Conservation (phyloP, 1,139 yeast species). For the Arxiozyma bovina region DNA sequence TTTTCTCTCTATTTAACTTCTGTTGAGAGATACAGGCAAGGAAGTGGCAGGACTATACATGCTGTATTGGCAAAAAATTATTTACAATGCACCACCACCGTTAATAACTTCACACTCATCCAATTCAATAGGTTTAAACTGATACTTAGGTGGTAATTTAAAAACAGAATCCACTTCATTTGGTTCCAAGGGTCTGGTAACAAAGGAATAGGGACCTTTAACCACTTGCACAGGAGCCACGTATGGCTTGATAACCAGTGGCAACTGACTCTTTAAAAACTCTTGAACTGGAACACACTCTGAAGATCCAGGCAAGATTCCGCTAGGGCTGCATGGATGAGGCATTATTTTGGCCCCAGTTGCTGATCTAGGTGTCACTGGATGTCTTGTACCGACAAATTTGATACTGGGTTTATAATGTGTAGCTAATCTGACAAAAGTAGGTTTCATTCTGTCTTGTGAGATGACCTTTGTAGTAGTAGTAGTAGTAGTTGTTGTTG, state of each 20-base stretch:
- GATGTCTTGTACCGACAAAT: constrained; percentile 46
- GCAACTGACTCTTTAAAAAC: constrained; percentile 20
- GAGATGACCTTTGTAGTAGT: background rate
- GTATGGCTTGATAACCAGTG: constrained; percentile 30
- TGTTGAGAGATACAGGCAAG: background rate
- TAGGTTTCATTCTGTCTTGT: constrained; percentile 30
- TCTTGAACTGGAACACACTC: constrained; percentile 26
- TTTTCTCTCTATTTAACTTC: background rate
- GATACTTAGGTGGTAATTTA: constrained; percentile 62
- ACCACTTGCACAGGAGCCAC: background rate
- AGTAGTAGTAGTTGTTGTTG: no score
- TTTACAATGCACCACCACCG: constrained; percentile 61
- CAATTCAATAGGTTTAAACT: constrained; percentile 52
- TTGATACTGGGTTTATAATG: constrained; percentile 47
- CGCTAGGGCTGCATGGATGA: constrained; percentile 41
- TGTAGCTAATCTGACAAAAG: constrained; percentile 22
- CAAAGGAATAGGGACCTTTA: background rate
- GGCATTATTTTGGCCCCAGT: constrained; percentile 27
- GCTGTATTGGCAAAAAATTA: no score
- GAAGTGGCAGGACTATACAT: no score
- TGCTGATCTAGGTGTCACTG: constrained; percentile 13
- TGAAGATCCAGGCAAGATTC: constrained; percentile 36
- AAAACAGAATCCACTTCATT: constrained; percentile 44
- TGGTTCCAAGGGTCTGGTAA: background rate
- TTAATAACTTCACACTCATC: constrained; percentile 64